Base-by-base conservation (phyloP, 2,329 filamentous ascomycete species). In the Epichloe elymi region DNA sequence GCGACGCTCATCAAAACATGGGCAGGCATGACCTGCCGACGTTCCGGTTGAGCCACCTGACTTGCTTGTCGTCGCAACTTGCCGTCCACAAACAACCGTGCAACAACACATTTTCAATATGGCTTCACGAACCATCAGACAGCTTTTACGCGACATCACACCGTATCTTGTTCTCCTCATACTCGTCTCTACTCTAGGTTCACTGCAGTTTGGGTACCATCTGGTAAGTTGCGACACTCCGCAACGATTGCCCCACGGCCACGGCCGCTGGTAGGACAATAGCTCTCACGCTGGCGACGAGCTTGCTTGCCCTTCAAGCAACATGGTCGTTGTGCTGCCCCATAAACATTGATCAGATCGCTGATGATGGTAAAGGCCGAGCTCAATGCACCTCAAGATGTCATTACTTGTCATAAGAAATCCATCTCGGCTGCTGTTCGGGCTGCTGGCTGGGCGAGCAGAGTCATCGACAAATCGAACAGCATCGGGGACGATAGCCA, bases 191-290 rank as follows among this genome's bases (percentile, higher is more conserved):
- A 94, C 89, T 0, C 70, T 96, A 17, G 93, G 91, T 0, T 88
- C 93, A 2, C 77, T 97, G 43, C 88, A 96, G 61, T 98, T 96
- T 64, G 93, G 93, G 55, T 96, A 88, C 68, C 91, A 97, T 68
- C 69, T 97, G 65, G 89, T 93, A 76, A 62, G 71, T 61, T 33
- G 20, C 20, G 17, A 11, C 17, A 26, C 17, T 12, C n/a, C 2
- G 19, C 39, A 41, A 20, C 30, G 11, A 15, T 19, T 33, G 5
- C 17, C 35, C 39, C 37, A 37, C 23, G n/a, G 3, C 8, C 8
- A 10, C 26, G 8, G 8, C 26, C 10, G 3, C 26, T 10, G 10
- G 26, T 30, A 7, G 26, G 26, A 30, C 26, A 10, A 8, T 7
- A 30, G 7, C 7, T 30, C 26, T 10, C 26, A 30, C 26, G 26